Evolutionary conservation across 1,284 basidiomycete species (phyloP).

Genomic region (Apiotrichum gamsii): DNA sequence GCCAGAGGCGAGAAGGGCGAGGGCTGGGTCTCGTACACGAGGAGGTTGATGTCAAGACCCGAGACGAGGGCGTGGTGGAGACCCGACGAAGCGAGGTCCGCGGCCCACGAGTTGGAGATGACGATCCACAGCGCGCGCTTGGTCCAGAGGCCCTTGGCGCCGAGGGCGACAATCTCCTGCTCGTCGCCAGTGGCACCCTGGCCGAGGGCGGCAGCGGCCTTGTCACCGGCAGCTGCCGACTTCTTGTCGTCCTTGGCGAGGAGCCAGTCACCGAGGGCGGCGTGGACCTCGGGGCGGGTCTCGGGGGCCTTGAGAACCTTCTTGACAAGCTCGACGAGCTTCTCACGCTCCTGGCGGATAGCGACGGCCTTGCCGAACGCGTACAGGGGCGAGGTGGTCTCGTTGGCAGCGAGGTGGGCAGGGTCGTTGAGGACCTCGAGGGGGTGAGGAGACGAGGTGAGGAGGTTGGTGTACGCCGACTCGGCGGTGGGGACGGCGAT

Average conservation of each 20-base stretch:
- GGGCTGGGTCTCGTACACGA: slow-evolving; percentile 88
- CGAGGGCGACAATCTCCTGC: slow-evolving; percentile 53
- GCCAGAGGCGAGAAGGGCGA: slow-evolving; percentile 58
- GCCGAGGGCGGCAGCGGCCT: slow-evolving; percentile 55
- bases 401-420: slow-evolving; percentile 60
- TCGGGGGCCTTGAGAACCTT: slow-evolving; percentile 51
- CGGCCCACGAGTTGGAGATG: slow-evolving; percentile 95
- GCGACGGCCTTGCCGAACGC: slow-evolving; percentile 86
- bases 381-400: slow-evolving; percentile 86
- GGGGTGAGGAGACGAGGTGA: slow-evolving; percentile 75
- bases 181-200: slow-evolving; percentile 44
- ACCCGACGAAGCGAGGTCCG: slow-evolving; percentile 93
- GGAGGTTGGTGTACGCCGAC: slow-evolving; percentile 81
- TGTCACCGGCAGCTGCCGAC: slow-evolving; percentile 57
- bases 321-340: slow-evolving; percentile 60
- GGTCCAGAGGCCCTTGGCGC: slow-evolving; percentile 58
- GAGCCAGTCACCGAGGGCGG: slow-evolving; percentile 67
- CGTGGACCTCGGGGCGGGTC: slow-evolving; percentile 56
- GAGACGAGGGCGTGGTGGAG: slow-evolving; percentile 91
- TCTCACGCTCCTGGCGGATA: slow-evolving; percentile 63
- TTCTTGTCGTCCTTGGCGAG: slow-evolving; percentile 59
- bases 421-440: slow-evolving; percentile 83
- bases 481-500: slow-evolving; percentile 72
- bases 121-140: slow-evolving; percentile 85
- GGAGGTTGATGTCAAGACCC: slow-evolving; percentile 85